Evolutionary conservation across 805 yeast genomes (phyloP).

Genomic region (Starmerella riodocensis): DNA sequence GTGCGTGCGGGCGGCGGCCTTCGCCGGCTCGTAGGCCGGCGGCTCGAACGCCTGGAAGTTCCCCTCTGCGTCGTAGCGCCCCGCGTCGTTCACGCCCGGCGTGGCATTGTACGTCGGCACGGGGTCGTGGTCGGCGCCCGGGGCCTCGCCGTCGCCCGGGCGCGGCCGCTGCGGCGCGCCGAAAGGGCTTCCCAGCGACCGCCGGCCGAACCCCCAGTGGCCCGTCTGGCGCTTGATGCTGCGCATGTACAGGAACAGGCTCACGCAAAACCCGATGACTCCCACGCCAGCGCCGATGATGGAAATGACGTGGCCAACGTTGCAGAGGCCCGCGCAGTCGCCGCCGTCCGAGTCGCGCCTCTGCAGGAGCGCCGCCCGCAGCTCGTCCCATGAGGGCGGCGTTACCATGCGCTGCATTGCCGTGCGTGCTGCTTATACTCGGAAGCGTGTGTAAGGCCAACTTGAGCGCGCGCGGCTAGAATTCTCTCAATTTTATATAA

Average conservation of each 20-base stretch:
- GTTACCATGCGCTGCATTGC: too few relatives aligned
- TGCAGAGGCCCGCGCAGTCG: slow-evolving; percentile 3
- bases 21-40: slow-evolving; percentile 14
- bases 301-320: slow-evolving; percentile 1
- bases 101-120: slow-evolving; percentile 18
- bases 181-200: too few relatives aligned
- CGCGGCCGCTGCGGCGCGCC: too few relatives aligned
- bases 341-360: too few relatives aligned
- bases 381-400: too few relatives aligned
- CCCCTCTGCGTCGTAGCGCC: slow-evolving; percentile 16
- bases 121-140: slow-evolving; percentile 11
- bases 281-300: slow-evolving; percentile 2
- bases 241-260: neutral
- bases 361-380: too few relatives aligned
- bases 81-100: slow-evolving; percentile 16
- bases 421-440: too few relatives aligned
- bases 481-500: too few relatives aligned
- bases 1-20: slow-evolving; percentile 3
- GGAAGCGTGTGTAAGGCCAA: too few relatives aligned
- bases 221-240: slow-evolving; percentile 3
- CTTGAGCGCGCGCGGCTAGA: too few relatives aligned
- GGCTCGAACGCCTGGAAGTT: slow-evolving; percentile 13
- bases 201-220: slow-evolving; percentile 3
- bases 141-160: neutral
- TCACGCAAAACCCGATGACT: neutral